Percentiles rank a stretch among this genome's conserved stretches.
Evolutionary conservation across 2,329 filamentous ascomycete species (phyloP).

Genomic region (Aspergillus sp.): DNA sequence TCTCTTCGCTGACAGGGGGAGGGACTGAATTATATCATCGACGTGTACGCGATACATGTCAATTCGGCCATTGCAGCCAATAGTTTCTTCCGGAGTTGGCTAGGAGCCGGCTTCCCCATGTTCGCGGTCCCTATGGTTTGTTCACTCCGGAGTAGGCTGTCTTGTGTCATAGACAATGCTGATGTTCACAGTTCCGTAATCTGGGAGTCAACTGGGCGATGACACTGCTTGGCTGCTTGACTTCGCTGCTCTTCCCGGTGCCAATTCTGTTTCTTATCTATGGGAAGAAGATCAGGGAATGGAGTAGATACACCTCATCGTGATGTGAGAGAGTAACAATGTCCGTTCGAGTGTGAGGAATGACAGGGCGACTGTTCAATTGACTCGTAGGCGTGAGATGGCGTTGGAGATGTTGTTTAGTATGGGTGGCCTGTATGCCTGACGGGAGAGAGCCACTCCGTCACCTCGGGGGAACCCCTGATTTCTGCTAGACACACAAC

Average conservation of each 20-base stretch:
- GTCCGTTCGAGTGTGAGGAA: no score
- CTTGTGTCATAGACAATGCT: background rate
- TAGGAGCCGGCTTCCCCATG: slow-evolving; percentile 22
- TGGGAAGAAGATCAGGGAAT: slow-evolving; percentile 30
- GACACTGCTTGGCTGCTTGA: slow-evolving; percentile 19
- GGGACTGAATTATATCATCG: slow-evolving; percentile 26
- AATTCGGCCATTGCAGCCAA: slow-evolving; percentile 27
- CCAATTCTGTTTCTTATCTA: slow-evolving; percentile 38
- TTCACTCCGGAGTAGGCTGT: background rate
- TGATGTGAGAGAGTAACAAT: no score
- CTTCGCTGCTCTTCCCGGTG: slow-evolving; percentile 26
- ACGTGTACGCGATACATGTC: slow-evolving; percentile 22
- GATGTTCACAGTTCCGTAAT: slow-evolving; percentile 15
- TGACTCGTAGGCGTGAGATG: no score
- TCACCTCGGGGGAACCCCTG: no score
- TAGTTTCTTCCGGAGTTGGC: slow-evolving; percentile 18
- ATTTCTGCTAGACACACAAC: no score
- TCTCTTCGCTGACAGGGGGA: no score
- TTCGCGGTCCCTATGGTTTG: slow-evolving; percentile 14
- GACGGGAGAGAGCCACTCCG: no score
- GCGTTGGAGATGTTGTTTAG: no score
- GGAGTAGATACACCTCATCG: slow-evolving; percentile 28
- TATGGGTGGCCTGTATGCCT: no score
- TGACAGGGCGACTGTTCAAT: no score
- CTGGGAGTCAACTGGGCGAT: slow-evolving; percentile 22